Conservation (phyloP, 2,329 filamentous ascomycete species). For the Microthyrium microscopicum region DNA sequence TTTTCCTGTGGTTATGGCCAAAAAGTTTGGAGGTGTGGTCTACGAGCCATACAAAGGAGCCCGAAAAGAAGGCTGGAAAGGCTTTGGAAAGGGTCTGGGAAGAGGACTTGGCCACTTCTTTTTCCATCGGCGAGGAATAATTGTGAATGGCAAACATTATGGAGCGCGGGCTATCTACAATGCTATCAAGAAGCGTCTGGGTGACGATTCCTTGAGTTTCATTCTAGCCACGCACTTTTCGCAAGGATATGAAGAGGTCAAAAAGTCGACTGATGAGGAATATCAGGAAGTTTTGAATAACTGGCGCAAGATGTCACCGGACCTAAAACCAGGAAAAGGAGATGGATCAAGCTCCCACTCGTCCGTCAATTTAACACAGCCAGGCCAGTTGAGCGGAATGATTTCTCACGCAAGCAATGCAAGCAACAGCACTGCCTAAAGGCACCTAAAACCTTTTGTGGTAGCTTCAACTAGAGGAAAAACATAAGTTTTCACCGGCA, state of each 20-base stretch:
- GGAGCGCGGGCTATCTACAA: conserved; percentile 13
- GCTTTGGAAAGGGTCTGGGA: no score
- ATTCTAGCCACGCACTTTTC: conserved; percentile 15
- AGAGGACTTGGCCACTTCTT: conserved; percentile 4
- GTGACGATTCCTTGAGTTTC: conserved; percentile 13
- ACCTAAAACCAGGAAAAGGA: conserved; percentile 1
- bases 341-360: no score
- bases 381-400: no score
- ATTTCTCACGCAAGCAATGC: no score
- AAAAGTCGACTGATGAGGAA: conserved; percentile 12
- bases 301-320: conserved; percentile 12
- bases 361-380: no score
- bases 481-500: no score
- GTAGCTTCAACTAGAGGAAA: no score
- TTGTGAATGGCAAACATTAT: conserved; percentile 9
- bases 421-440: no score
- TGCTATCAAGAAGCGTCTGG: conserved; percentile 12
- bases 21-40: conserved; percentile 44
- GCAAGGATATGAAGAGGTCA: conserved; percentile 14
- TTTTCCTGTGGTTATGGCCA: no score
- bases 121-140: conserved; percentile 7
- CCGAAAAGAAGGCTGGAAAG: no score
- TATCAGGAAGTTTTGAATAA: conserved; percentile 12
- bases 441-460: no score
- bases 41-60: conserved; percentile 42